Base-by-base conservation (phyloP, 139 green algal genomes). In the Tetratostichococcus sp. region DNA sequence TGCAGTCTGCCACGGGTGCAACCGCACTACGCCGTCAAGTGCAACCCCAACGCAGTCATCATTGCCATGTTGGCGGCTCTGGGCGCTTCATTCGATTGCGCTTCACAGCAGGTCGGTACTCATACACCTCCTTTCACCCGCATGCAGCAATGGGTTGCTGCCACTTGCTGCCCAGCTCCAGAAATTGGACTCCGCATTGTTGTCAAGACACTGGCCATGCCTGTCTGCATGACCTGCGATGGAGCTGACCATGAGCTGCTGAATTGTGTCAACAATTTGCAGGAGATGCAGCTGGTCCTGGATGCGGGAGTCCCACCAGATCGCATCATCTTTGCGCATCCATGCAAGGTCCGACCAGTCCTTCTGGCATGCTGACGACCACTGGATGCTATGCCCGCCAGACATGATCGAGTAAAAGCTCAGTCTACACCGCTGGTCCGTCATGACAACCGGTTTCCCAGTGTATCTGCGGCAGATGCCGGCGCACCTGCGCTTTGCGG, bases 61-160 rank as follows among this genome's bases (percentile, higher is more conserved):
- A 79, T 97, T 28, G 71, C 77, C 57, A 76, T 90, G 43, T 83
- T 97, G 26, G 84, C 86, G 1, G 79, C 89, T 0, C 79, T 95
- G 50, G 93, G 93, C 32, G 79, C 86, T 17, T 89, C 89, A 39
- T 97, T 97, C 79, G 93, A 97, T 83, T 95, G 91, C 71, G 93
- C 93, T 4, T 89, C 75, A 30, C 79, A 86, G 85, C 87, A 25
- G 6, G 39, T 50, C 8, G 11, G 39, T 11, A 21, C 11, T 11
- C n/a, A n/a, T n/a, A n/a, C n/a, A n/a, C n/a, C n/a, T n/a, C n/a
- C n/a, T n/a, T n/a, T n/a, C n/a, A n/a, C n/a, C n/a, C n/a, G n/a
- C n/a, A n/a, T n/a, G n/a, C n/a, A n/a, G n/a, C n/a, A n/a, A n/a
- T n/a, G n/a, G n/a, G n/a, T n/a, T n/a, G n/a, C n/a, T n/a, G n/a